These are phyloP conservation scores for Aureobasidium sp. DNA, from an alignment of 2,329 filamentous ascomycete genomes.

Conservation along the genomic window DNA sequence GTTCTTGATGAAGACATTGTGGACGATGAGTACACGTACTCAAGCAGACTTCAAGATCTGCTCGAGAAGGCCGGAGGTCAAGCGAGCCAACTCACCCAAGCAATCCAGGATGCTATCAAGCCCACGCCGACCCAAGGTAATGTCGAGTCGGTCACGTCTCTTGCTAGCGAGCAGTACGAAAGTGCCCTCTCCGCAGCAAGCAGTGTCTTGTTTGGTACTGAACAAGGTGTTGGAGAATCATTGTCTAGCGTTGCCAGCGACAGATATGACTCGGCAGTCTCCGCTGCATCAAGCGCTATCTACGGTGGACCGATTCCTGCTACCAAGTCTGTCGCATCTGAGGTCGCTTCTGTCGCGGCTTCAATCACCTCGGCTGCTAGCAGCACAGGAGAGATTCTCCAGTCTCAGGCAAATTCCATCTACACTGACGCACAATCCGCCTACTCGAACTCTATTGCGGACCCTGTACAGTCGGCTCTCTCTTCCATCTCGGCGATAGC, in stretches of 20 bases:
- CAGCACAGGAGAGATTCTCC: slow-evolving; percentile 32
- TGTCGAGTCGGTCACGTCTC: slow-evolving; percentile 45
- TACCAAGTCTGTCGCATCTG: slow-evolving; percentile 34
- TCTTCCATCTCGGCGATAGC: slow-evolving; percentile 61
- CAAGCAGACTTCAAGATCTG: slow-evolving; percentile 45
- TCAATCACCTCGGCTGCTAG: slow-evolving; percentile 18
- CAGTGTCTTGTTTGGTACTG: slow-evolving; percentile 47
- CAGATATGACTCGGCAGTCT: slow-evolving; percentile 51
- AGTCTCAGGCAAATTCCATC: slow-evolving; percentile 46
- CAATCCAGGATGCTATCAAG: slow-evolving; percentile 49
- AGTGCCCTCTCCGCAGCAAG: slow-evolving; percentile 52
- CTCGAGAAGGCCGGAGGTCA: slow-evolving; percentile 47
- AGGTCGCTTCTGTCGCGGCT: slow-evolving; percentile 30
- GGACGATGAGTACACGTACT: slow-evolving; percentile 40
- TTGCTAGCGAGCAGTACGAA: slow-evolving; percentile 51
- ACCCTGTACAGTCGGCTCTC: slow-evolving; percentile 43
- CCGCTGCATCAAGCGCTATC: slow-evolving; percentile 51
- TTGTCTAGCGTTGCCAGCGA: slow-evolving; percentile 47
- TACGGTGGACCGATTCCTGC: slow-evolving; percentile 45
- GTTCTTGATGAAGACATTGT: slow-evolving; percentile 43
- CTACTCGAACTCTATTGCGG: slow-evolving; percentile 58
- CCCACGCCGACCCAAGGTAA: slow-evolving; percentile 40
- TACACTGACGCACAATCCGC: slow-evolving; percentile 62
- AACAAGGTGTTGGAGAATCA: slow-evolving; percentile 36
- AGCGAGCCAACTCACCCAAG: slow-evolving; percentile 48